phyloP scores from a whole-genome alignment of 2,329 filamentous ascomycete genomes.

The Tricladium varicosporioides region DNA sequence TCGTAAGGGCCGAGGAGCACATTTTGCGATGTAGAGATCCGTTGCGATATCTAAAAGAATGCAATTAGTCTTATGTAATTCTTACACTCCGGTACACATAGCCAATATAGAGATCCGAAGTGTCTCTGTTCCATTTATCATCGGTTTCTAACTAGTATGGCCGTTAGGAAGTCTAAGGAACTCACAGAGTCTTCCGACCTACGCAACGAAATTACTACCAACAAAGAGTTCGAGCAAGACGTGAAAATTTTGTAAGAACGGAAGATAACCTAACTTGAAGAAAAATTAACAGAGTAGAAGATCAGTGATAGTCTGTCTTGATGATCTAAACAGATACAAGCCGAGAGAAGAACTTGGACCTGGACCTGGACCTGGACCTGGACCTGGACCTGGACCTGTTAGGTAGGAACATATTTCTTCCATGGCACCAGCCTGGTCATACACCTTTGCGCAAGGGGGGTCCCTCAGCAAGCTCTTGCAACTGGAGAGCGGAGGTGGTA shows the following conservation, averaged over 20 bases:
- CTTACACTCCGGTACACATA: conserved; percentile 40
- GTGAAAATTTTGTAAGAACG: conserved; percentile 15
- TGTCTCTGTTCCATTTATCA: neutral
- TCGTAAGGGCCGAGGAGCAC: conserved; percentile 38
- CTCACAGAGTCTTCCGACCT: conserved; percentile 38
- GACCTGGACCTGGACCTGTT: neutral
- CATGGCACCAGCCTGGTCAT: conserved; percentile 17
- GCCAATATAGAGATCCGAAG: conserved; percentile 35
- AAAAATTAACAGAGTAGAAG: conserved; percentile 20
- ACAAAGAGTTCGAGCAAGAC: conserved; percentile 40
- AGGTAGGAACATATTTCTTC: neutral
- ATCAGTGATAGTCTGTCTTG: no score
- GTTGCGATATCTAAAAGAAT: conserved; percentile 36
- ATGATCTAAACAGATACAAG: neutral
- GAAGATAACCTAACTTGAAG: neutral
- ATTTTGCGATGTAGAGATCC: conserved; percentile 43
- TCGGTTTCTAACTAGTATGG: neutral
- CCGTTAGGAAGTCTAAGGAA: neutral
- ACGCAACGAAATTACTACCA: conserved; percentile 38
- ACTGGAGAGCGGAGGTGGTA: neutral
- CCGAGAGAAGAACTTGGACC: neutral
- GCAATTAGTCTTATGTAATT: neutral
- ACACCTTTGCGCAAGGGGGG: conserved; percentile 2
- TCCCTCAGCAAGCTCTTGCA: neutral
- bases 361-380: conserved; percentile 1